Evolutionary conservation across 371 early-diverging fungal species (phyloP), one percentile per base, ranked within the genome.

Genomic region (Nematocida minor): DNA sequence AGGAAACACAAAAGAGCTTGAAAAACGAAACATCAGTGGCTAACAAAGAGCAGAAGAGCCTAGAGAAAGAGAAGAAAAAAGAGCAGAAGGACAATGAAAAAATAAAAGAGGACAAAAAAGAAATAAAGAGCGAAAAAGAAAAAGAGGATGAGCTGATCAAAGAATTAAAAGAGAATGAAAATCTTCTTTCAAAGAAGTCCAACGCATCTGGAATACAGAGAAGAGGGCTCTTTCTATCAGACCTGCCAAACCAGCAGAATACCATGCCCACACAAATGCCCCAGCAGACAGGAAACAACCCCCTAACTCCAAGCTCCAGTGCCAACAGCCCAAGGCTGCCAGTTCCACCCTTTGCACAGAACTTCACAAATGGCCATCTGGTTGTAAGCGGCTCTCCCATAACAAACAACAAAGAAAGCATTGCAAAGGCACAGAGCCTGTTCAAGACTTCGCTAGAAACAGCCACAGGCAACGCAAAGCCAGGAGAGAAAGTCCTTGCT

Each of bases 361-460:
- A 62, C 63, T 64, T 74, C 54, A 46, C 77, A 22, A 74, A 64
- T 36, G 77, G 77, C 7, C 63, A 74, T 62, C 34, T 74, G 25
- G 66, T 74, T 4, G 25, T 74, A 6, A 74, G 77, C 36, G 77
- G 63, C 3, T 16, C 66, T 42, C 64, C 77, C 4, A 62, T 74
- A n/a, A 64, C 44, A 3, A 16, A 18, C 4, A 46, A 31, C 49
- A 48, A 42, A n/a, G 69, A 9, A 32, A 66, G 41, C 44, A 68
- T 74, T 20, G 20, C 14, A 42, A 48, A 34, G 31, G 60, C 77
- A 22, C 51, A 74, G 32, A 11, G 29, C 22, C 63, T 60, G 32
- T 74, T 74, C 36, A 74, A 63, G 40, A 55, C 44, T 9, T 42
- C 77, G 4, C 11, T 74, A 27, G 18, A 31, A 4, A 34, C 9